Conservation (phyloP, 768 basidiomycete genomes). For the Pisolithus tinctorius region DNA sequence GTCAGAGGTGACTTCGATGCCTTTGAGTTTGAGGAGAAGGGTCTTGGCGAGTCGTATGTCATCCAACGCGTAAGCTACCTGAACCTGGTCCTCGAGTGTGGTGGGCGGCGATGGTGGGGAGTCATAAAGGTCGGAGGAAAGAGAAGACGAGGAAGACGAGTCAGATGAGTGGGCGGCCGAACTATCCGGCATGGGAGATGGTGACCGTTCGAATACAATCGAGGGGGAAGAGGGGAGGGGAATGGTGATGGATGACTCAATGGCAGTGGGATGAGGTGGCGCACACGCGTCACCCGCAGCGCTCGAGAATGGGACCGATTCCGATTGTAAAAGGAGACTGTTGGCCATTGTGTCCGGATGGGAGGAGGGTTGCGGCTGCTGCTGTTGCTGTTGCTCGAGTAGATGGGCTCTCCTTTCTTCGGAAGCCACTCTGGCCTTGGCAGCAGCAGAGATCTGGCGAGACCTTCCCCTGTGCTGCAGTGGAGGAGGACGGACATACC, state of each 20-base stretch:
- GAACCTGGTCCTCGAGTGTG: conserved; percentile 56
- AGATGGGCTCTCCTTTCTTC: conserved; percentile 29
- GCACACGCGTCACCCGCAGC: too few species aligned
- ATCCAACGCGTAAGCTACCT: conserved; percentile 61
- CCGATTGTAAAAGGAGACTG: conserved; percentile 1
- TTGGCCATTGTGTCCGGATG: not conserved
- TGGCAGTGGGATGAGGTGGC: not conserved
- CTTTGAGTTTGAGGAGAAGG: conserved; percentile 53
- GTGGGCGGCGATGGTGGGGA: conserved; percentile 36
- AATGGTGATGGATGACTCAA: not conserved
- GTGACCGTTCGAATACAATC: too few species aligned
- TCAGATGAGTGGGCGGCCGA: not conserved
- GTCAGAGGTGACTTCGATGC: conserved; percentile 52
- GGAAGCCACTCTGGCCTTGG: conserved; percentile 37
- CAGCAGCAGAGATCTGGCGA: conserved; percentile 34
- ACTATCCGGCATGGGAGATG: conserved; percentile 12
- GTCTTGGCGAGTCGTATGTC: conserved; percentile 62
- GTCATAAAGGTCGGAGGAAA: conserved; percentile 36
- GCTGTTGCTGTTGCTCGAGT: conserved; percentile 2
- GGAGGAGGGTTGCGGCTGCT: conserved; percentile 4
- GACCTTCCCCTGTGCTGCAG: conserved; percentile 36
- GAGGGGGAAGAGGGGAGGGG: conserved; percentile 6
- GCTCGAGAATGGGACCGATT: not conserved
- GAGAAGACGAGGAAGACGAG: conserved; percentile 20
- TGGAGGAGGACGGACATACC: conserved; percentile 19